A percentile compares a stretch with the other conserved stretches of the same genome.
These are phyloP conservation scores for Omphalotus guepiniiformis DNA, from an alignment of 768 basidiomycete species.

Conservation along the genomic window DNA sequence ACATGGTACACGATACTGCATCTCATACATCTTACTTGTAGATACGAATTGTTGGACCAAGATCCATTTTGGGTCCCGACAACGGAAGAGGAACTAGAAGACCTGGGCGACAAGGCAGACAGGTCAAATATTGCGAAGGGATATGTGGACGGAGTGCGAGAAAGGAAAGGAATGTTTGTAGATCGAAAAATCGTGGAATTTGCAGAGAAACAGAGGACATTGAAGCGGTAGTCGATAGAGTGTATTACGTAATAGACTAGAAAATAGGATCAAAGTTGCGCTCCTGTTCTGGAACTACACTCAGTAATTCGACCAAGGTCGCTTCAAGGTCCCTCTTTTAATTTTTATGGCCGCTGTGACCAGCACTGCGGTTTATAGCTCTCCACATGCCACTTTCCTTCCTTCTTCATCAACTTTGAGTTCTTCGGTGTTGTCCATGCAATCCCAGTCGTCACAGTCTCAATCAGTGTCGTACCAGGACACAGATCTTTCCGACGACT, in stretches of 20 bases:
- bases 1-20: background rate
- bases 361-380: too few relatives aligned
- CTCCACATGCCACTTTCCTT: too few relatives aligned
- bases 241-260: too few relatives aligned
- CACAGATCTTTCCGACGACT: constrained; percentile 44
- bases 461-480: constrained; percentile 29
- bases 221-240: constrained; percentile 51
- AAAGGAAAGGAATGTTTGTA: constrained; percentile 93
- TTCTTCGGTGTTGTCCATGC: too few relatives aligned
- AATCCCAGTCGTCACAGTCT: too few relatives aligned
- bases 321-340: too few relatives aligned
- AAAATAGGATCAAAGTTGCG: too few relatives aligned
- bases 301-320: too few relatives aligned
- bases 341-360: too few relatives aligned
- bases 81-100: constrained; percentile 94
- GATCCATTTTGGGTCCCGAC: constrained; percentile 99
- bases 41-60: constrained; percentile 89
- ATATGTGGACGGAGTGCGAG: constrained; percentile 89
- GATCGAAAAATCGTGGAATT: constrained; percentile 92
- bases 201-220: constrained; percentile 95
- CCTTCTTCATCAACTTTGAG: too few relatives aligned
- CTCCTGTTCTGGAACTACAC: too few relatives aligned
- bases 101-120: constrained; percentile 95
- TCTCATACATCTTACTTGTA: constrained; percentile 26
- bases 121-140: constrained; percentile 87